These are phyloP conservation scores for Amylostereum chailletii DNA, from an alignment of 1,284 basidiomycete species.

Conservation along the genomic window DNA sequence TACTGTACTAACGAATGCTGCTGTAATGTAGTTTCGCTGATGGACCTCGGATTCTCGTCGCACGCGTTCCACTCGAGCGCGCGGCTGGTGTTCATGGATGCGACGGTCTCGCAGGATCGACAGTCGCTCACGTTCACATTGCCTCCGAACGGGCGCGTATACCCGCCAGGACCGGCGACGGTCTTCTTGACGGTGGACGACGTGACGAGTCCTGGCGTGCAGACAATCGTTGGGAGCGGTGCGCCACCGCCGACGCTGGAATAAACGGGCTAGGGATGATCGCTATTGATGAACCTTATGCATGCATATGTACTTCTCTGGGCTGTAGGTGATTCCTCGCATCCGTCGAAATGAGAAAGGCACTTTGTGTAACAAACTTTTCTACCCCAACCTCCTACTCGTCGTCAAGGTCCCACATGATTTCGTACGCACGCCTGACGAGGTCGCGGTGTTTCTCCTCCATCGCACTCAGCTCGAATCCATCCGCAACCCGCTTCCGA, in stretches of 20 bases:
- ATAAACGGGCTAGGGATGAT: neutral
- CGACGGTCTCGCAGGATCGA: slow-evolving; percentile 23
- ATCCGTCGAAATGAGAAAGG: no score
- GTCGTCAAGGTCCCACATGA: no score
- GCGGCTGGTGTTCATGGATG: slow-evolving; percentile 38
- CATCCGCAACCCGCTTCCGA: no score
- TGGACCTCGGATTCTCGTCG: slow-evolving; percentile 40
- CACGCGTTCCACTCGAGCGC: slow-evolving; percentile 37
- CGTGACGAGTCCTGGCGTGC: slow-evolving; percentile 34
- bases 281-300: no score
- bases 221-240: slow-evolving; percentile 38
- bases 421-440: no score
- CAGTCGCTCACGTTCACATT: slow-evolving; percentile 31
- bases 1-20: neutral
- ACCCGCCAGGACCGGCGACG: slow-evolving; percentile 42
- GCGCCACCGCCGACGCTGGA: slow-evolving; percentile 10
- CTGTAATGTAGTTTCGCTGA: slow-evolving; percentile 25
- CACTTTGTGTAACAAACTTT: no score
- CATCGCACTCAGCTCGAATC: no score
- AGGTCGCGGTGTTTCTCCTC: no score
- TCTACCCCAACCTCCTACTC: no score
- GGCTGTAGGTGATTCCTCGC: no score
- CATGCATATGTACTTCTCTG: no score
- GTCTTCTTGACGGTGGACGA: slow-evolving; percentile 39
- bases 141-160: slow-evolving; percentile 36